Percentiles rank a stretch among this genome's conserved stretches.
Evolutionary conservation across 176 grass and related monocot species (phyloP).

Genomic region (Saccharum officinarum): DNA sequence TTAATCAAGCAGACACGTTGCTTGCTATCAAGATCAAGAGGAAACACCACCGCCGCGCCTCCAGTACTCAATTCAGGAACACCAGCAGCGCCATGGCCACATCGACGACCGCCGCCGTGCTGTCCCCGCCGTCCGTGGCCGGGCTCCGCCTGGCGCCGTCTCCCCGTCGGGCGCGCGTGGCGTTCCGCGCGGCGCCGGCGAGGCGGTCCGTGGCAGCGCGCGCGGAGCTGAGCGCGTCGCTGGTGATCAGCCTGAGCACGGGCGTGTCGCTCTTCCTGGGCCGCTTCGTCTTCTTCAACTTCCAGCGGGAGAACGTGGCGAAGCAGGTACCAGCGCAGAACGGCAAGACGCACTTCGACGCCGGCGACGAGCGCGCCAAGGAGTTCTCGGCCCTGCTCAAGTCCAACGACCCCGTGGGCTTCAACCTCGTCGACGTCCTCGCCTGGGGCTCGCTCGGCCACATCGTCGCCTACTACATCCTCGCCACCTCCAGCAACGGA

Average conservation of each 20-base stretch:
- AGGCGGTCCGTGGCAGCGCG: slow-evolving; percentile 43
- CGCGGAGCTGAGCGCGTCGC: slow-evolving; percentile 74
- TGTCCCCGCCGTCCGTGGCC: slow-evolving; percentile 47
- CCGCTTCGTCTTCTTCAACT: slow-evolving; percentile 99
- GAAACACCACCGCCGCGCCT: background rate
- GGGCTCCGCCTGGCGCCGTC: slow-evolving; percentile 60
- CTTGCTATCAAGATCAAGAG: background rate
- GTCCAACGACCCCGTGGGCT: slow-evolving; percentile 98
- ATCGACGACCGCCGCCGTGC: slow-evolving; percentile 42
- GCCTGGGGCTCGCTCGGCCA: slow-evolving; percentile 92
- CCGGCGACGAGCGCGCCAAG: slow-evolving; percentile 90
- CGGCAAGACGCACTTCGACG: slow-evolving; percentile 94
- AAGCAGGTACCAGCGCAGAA: slow-evolving; percentile 98
- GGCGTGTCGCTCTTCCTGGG: slow-evolving; percentile 94
- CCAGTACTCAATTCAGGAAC: background rate
- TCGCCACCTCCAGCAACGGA: slow-evolving; percentile 95
- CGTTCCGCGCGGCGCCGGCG: slow-evolving; percentile 14
- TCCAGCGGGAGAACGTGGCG: slow-evolving; percentile 99
- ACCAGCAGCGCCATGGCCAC: slow-evolving; percentile 37
- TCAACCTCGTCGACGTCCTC: slow-evolving; percentile 96
- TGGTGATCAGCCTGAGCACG: slow-evolving; percentile 99
- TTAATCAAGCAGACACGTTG: slow-evolving; percentile 4
- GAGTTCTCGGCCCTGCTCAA: slow-evolving; percentile 77
- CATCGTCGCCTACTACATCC: slow-evolving; percentile 98
- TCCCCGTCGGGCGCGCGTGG: background rate